Percentiles rank a stretch among this genome's conserved stretches.
Evolutionary conservation across 345 rosid genomes (phyloP).

Genomic region (Erysimum cheiranthoides): DNA sequence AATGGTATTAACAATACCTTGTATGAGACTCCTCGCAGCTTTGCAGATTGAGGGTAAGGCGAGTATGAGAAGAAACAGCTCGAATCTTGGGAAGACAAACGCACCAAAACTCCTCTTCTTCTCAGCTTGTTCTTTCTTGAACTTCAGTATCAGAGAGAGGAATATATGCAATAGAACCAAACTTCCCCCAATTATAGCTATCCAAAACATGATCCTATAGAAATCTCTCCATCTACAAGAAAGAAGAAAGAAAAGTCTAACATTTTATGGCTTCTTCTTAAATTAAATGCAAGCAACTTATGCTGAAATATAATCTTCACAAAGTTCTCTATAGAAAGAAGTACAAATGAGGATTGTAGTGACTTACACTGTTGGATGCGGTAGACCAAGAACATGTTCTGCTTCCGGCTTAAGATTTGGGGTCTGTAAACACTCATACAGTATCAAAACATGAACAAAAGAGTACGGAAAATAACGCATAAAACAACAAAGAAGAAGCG

Average conservation of each 20-base stretch:
- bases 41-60: constrained; percentile 74
- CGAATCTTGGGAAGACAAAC: constrained; percentile 79
- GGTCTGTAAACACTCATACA: constrained; percentile 54
- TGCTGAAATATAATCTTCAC: not conserved
- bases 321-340: not conserved
- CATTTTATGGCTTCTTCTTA: constrained; percentile 19
- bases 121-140: constrained; percentile 52
- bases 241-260: constrained; percentile 10
- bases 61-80: constrained; percentile 76
- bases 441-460: constrained; percentile 8
- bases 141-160: constrained; percentile 59
- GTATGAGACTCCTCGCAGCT: constrained; percentile 70
- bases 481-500: not conserved
- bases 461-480: not conserved
- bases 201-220: constrained; percentile 88
- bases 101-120: constrained; percentile 62
- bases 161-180: constrained; percentile 65
- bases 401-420: constrained; percentile 72
- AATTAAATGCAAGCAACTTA: not conserved
- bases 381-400: constrained; percentile 57
- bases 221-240: constrained; percentile 84
- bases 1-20: constrained; percentile 52
- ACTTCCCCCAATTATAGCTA: constrained; percentile 72
- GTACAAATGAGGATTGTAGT: constrained; percentile 14
- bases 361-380: constrained; percentile 64